Evolutionary conservation across 208 protist species (phyloP).

Genomic region (Trypanosoma melophagium): DNA sequence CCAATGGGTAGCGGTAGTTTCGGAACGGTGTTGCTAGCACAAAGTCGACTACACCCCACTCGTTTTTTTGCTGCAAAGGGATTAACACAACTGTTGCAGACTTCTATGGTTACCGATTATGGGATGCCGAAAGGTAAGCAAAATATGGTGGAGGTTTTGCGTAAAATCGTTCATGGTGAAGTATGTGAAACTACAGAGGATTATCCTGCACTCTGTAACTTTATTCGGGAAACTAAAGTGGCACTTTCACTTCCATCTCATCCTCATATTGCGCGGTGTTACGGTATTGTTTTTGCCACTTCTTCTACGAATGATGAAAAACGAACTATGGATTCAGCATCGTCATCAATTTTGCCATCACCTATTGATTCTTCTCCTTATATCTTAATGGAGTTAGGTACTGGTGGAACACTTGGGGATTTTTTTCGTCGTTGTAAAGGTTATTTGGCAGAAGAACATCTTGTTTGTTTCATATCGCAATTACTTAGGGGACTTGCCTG

Average conservation of each 20-base stretch:
- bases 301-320: not conserved
- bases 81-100: slow-evolving; percentile 8
- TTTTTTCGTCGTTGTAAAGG: not conserved
- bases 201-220: not conserved
- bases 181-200: not conserved
- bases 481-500: slow-evolving; percentile 28
- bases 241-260: slow-evolving; percentile 15
- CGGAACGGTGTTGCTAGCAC: slow-evolving; percentile 21
- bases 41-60: slow-evolving; percentile 23
- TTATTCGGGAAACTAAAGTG: slow-evolving; percentile 17
- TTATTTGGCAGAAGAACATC: slow-evolving; percentile 24
- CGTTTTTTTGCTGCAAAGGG: slow-evolving; percentile 32
- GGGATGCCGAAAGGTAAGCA: not conserved
- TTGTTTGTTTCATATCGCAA: slow-evolving; percentile 30
- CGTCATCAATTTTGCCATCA: not conserved
- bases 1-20: slow-evolving; percentile 21
- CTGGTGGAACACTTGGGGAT: slow-evolving; percentile 26
- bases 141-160: not conserved
- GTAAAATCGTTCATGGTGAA: not conserved
- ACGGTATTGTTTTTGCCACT: slow-evolving; percentile 19
- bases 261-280: slow-evolving; percentile 26
- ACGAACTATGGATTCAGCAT: not conserved
- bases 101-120: not conserved
- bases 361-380: not conserved
- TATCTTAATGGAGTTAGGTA: slow-evolving; percentile 29